Evolutionary conservation across 2,329 filamentous ascomycete genomes (phyloP).

Genomic region (Aureobasidium sp.): DNA sequence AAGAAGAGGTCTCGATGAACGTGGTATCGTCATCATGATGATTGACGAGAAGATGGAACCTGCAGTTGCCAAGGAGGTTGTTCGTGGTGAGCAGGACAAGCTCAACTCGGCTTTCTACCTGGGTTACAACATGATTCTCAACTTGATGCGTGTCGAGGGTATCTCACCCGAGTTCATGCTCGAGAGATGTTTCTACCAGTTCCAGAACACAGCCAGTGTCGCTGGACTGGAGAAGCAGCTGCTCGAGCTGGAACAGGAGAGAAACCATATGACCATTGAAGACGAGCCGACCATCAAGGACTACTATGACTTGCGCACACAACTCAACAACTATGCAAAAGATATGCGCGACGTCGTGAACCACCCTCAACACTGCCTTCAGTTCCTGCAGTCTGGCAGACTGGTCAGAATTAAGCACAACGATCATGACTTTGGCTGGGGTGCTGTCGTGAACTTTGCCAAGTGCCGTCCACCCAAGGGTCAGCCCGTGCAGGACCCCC

Average conservation of each 20-base stretch:
- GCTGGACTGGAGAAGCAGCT: constrained; percentile 77
- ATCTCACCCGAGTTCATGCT: constrained; percentile 98
- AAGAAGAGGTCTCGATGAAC: constrained; percentile 92
- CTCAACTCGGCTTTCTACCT: constrained; percentile 97
- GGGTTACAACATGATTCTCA: constrained; percentile 98
- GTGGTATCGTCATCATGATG: constrained; percentile 99
- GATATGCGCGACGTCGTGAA: constrained; percentile 91
- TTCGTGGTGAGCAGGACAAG: constrained; percentile 92
- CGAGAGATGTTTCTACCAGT: constrained; percentile 97
- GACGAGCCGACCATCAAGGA: constrained; percentile 88
- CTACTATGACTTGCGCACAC: constrained; percentile 84
- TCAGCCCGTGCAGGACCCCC: constrained; percentile 58
- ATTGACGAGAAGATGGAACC: constrained; percentile 95
- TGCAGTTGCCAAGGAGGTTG: constrained; percentile 85
- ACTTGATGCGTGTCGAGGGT: constrained; percentile 94
- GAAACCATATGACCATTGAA: constrained; percentile 65
- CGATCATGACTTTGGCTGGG: constrained; percentile 87
- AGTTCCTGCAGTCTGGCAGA: constrained; percentile 81
- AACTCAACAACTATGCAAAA: constrained; percentile 73
- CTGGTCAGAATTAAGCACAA: constrained; percentile 77
- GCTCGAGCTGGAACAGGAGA: constrained; percentile 67
- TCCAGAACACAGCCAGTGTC: constrained; percentile 89
- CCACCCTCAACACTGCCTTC: constrained; percentile 77
- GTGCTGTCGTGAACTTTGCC: constrained; percentile 73
- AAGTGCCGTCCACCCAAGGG: constrained; percentile 53